A percentile compares a stretch with the other conserved stretches of the same genome.
Evolutionary conservation across 495 filamentous ascomycete genomes (phyloP).

Genomic region (Evernia prunastri): DNA sequence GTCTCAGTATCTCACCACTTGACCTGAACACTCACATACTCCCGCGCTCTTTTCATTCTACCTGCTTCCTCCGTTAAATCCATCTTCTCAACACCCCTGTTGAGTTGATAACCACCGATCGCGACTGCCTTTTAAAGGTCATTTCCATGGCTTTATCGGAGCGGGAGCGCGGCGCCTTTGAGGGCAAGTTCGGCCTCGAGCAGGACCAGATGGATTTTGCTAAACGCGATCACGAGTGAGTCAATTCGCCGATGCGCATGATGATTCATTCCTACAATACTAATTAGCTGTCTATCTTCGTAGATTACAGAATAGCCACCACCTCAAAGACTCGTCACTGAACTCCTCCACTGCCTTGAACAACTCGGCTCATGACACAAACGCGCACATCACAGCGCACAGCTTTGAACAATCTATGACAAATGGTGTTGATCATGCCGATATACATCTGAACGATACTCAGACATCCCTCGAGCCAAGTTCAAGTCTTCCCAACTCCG

Average conservation of each 20-base stretch:
- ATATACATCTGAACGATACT: constrained; percentile 9
- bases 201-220: constrained; percentile 42
- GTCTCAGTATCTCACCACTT: neutral
- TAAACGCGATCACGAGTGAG: constrained; percentile 44
- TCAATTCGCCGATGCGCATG: constrained; percentile 16
- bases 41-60: neutral
- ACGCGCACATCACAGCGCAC: constrained; percentile 9
- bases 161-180: constrained; percentile 39
- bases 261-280: neutral
- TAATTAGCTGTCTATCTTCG: neutral
- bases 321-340: constrained; percentile 18
- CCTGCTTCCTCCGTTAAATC: neutral
- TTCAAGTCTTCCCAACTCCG: constrained; percentile 16
- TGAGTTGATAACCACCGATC: neutral
- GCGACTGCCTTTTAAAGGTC: constrained; percentile 34
- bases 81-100: neutral
- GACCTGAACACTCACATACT: neutral
- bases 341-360: constrained; percentile 17
- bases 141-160: constrained; percentile 45
- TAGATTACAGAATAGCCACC: constrained; percentile 18
- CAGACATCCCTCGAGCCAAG: constrained; percentile 8
- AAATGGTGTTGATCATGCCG: constrained; percentile 13
- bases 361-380: constrained; percentile 22
- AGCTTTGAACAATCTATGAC: constrained; percentile 14
- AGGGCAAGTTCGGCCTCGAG: constrained; percentile 42